phyloP scores from a whole-genome alignment of 148 eudicot genomes.

The Rhododendron mucronatum region DNA sequence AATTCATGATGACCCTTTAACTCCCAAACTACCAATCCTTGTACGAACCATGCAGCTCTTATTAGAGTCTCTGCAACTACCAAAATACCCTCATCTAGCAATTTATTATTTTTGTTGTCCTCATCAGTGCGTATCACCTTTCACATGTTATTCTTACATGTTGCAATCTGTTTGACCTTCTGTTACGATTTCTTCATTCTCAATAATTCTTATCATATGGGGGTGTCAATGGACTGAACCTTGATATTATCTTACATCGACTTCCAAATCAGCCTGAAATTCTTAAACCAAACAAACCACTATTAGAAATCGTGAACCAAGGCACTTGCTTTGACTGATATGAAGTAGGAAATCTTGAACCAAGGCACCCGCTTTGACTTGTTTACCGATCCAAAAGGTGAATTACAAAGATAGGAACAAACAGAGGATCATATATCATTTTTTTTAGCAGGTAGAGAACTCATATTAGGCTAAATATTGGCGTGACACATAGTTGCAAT shows the following conservation, averaged over 20 bases:
- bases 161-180: not conserved
- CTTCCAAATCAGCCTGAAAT: not conserved
- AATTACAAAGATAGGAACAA: not conserved
- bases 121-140: not conserved
- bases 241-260: not conserved
- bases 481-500: not conserved
- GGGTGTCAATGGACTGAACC: not conserved
- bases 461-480: not conserved
- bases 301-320: not conserved
- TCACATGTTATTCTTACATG: not conserved
- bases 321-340: not conserved
- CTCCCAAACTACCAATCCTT: too few species aligned
- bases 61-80: too few species aligned
- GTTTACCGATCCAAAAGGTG: not conserved
- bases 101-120: too few species aligned
- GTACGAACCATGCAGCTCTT: too few species aligned
- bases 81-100: too few species aligned
- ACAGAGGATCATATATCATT: not conserved
- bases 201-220: not conserved
- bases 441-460: not conserved
- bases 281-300: not conserved
- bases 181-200: not conserved
- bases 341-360: not conserved
- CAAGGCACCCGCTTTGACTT: not conserved
- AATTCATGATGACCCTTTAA: too few species aligned